Evolutionary conservation across 495 filamentous ascomycete genomes (phyloP).

Genomic region (Aspergillus baeticus): DNA sequence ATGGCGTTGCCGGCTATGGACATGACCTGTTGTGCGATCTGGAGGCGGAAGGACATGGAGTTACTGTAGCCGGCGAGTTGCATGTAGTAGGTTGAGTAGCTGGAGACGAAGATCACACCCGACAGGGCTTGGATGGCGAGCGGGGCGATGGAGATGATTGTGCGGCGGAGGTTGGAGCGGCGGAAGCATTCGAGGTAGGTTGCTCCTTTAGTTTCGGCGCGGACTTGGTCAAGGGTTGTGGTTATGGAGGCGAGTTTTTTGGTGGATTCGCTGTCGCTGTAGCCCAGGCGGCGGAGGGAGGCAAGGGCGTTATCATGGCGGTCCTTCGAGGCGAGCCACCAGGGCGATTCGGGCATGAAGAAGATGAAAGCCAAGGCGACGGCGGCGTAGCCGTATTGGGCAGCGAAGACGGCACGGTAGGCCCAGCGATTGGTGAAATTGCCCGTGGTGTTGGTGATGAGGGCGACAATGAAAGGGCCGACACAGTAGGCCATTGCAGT

Average conservation of each 20-base stretch:
- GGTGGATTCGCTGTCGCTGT: background rate
- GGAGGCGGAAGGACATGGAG: conserved; percentile 7
- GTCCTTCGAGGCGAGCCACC: conserved; percentile 20
- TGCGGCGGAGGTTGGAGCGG: conserved; percentile 10
- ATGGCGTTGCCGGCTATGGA: conserved; percentile 7
- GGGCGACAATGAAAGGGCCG: conserved; percentile 4
- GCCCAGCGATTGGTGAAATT: conserved; percentile 4
- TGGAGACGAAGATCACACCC: background rate
- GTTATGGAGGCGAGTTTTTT: conserved; percentile 9
- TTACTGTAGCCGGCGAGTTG: conserved; percentile 8
- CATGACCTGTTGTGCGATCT: conserved; percentile 8
- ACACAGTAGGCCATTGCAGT: conserved; percentile 8
- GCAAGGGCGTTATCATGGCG: background rate
- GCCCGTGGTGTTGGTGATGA: conserved; percentile 7
- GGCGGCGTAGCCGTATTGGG: conserved; percentile 6
- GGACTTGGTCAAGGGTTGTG: background rate
- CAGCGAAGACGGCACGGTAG: conserved; percentile 4
- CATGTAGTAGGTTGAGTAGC: conserved; percentile 13
- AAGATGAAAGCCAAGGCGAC: background rate
- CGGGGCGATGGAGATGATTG: conserved; percentile 10
- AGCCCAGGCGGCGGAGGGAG: background rate
- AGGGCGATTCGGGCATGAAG: conserved; percentile 23
- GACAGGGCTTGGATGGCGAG: conserved; percentile 9
- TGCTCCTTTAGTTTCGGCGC: conserved; percentile 5
- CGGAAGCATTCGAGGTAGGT: conserved; percentile 12